These are phyloP conservation scores for Saksenaea oblongispora DNA, from an alignment of 371 early-diverging fungal genomes.

Conservation along the genomic window DNA sequence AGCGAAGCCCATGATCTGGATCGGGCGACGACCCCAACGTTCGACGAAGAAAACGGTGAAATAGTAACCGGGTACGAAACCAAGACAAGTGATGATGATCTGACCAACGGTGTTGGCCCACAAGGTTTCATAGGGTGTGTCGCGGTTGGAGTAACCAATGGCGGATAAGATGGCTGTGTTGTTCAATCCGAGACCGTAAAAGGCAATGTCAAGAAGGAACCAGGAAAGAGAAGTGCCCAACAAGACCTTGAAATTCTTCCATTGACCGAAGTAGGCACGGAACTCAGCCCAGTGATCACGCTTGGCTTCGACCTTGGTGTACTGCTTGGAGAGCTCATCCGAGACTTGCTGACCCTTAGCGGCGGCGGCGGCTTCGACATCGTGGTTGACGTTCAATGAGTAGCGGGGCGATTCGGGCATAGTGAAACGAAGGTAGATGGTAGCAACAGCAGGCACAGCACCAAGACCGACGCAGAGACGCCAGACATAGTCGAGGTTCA, in stretches of 20 bases:
- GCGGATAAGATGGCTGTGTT: constrained; percentile 69
- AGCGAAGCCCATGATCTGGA: constrained; percentile 80
- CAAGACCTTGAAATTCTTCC: constrained; percentile 77
- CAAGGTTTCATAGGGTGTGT: constrained; percentile 55
- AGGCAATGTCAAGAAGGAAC: constrained; percentile 89
- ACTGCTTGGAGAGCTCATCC: constrained; percentile 35
- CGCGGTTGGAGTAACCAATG: constrained; percentile 64
- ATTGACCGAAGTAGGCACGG: constrained; percentile 72
- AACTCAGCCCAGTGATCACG: constrained; percentile 66
- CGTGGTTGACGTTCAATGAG: constrained; percentile 73
- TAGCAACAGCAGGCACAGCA: constrained; percentile 79
- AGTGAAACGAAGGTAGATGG: constrained; percentile 89
- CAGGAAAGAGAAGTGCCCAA: constrained; percentile 79
- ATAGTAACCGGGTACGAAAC: constrained; percentile 91
- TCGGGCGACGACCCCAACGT: constrained; percentile 75
- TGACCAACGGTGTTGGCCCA: constrained; percentile 75
- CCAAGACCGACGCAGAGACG: constrained; percentile 81
- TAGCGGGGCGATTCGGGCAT: constrained; percentile 93
- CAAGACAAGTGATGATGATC: constrained; percentile 80
- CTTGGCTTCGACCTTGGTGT: constrained; percentile 43
- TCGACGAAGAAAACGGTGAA: constrained; percentile 80
- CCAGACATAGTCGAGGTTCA: constrained; percentile 86
- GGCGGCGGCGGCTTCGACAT: constrained; percentile 64
- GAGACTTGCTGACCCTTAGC: constrained; percentile 51
- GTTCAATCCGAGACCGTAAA: constrained; percentile 88